Percentiles rank a stretch among this genome's conserved stretches.
phyloP scores from a whole-genome alignment of 805 yeast species.

The Candida tibetensis region DNA sequence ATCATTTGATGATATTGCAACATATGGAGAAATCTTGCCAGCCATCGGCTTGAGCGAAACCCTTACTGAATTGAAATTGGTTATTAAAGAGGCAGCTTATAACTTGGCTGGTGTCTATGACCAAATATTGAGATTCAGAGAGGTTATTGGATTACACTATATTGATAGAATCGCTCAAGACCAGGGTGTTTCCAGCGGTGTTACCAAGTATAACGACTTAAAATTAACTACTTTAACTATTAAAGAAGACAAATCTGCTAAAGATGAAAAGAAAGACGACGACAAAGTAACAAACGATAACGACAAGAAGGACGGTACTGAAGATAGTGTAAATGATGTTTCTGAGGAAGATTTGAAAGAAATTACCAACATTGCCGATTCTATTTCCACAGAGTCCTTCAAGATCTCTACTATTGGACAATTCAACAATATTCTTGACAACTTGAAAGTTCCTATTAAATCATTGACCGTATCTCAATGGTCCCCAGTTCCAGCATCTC shows the following conservation, averaged over 20 bases:
- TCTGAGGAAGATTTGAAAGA: constrained; percentile 11
- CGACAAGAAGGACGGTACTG: constrained; percentile 10
- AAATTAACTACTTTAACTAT: constrained; percentile 32
- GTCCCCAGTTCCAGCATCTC: constrained; percentile 77
- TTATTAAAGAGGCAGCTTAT: constrained; percentile 55
- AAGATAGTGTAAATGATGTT: constrained; percentile 26
- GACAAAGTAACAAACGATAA: constrained; percentile 12
- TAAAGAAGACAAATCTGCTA: constrained; percentile 10
- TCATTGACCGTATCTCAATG: constrained; percentile 65
- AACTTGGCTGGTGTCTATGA: constrained; percentile 56
- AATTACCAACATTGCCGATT: constrained; percentile 7
- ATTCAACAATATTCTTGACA: constrained; percentile 25
- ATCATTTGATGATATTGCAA: constrained; percentile 19
- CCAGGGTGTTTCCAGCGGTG: constrained; percentile 47
- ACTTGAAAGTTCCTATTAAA: constrained; percentile 51
- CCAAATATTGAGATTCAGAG: constrained; percentile 65
- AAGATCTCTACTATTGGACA: constrained; percentile 18
- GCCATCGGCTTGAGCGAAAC: constrained; percentile 19
- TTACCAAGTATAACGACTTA: constrained; percentile 45
- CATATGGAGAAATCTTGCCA: constrained; percentile 25
- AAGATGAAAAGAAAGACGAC: constrained; percentile 11
- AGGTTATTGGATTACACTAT: constrained; percentile 50
- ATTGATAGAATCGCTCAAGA: constrained; percentile 43
- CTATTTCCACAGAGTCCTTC: constrained; percentile 10
- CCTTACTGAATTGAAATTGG: constrained; percentile 34